These are phyloP conservation scores for Truncatella angustata DNA, from an alignment of 2,329 filamentous ascomycete species.

Conservation along the genomic window DNA sequence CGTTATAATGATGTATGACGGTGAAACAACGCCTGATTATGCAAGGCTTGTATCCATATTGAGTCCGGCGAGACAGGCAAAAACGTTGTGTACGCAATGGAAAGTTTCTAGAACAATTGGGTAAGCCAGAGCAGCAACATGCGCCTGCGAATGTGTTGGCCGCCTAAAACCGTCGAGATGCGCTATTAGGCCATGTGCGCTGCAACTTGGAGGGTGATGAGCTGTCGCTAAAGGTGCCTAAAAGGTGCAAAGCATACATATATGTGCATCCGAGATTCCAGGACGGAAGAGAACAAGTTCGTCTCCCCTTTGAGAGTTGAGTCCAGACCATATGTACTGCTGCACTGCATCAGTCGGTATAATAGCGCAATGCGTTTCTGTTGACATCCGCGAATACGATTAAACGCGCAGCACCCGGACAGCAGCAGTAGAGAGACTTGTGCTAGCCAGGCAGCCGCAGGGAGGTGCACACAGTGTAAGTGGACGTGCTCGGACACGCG, in stretches of 20 bases:
- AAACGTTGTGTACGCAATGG: background rate
- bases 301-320: no score
- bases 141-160: background rate
- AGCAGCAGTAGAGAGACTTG: no score
- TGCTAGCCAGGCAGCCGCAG: no score
- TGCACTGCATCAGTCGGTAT: background rate
- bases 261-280: background rate
- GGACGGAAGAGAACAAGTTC: background rate
- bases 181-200: no score
- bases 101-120: background rate
- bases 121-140: background rate
- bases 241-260: background rate
- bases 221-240: background rate
- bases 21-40: background rate
- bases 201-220: background rate
- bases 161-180: background rate
- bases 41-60: background rate
- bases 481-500: no score
- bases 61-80: constrained; percentile 2
- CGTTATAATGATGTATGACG: background rate
- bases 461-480: no score
- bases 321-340: no score
- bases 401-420: no score
- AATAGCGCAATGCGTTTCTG: background rate
- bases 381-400: background rate